Conservation (phyloP, 192 early-diverging fungal species). For the Diversispora eburnea region DNA sequence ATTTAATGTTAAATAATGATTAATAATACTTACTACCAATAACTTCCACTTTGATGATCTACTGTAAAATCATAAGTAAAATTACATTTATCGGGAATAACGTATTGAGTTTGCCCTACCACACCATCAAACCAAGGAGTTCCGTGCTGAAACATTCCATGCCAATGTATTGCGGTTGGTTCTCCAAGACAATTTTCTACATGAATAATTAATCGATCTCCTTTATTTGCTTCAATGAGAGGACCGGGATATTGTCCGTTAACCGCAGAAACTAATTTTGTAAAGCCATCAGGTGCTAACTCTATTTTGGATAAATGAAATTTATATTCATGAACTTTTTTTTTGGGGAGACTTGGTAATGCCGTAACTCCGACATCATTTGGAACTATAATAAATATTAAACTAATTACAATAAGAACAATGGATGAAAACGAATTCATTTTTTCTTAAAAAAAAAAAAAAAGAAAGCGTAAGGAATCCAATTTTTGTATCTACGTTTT, state of each 20-base stretch:
- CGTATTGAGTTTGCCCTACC: constrained; percentile 26
- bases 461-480: too few species aligned
- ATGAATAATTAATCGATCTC: constrained; percentile 43
- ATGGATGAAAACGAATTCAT: too few species aligned
- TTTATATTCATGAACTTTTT: too few species aligned
- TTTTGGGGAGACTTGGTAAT: too few species aligned
- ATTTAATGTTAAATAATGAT: not conserved
- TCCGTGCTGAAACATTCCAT: constrained; percentile 22
- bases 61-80: constrained; percentile 40
- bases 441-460: too few species aligned
- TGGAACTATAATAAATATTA: too few species aligned
- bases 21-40: constrained; percentile 37
- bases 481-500: too few species aligned
- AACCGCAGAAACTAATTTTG: constrained; percentile 33
- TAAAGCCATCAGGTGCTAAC: constrained; percentile 40
- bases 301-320: constrained; percentile 1
- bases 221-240: constrained; percentile 43
- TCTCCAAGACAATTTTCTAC: constrained; percentile 32
- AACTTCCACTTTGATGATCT: constrained; percentile 38
- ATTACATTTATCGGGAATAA: constrained; percentile 33
- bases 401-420: too few species aligned
- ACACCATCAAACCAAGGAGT: constrained; percentile 16
- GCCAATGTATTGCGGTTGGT: constrained; percentile 10
- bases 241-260: constrained; percentile 57
- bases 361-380: too few species aligned